Evolutionary conservation across 1,284 basidiomycete genomes (phyloP).

Genomic region (Rhizoctonia solani): DNA sequence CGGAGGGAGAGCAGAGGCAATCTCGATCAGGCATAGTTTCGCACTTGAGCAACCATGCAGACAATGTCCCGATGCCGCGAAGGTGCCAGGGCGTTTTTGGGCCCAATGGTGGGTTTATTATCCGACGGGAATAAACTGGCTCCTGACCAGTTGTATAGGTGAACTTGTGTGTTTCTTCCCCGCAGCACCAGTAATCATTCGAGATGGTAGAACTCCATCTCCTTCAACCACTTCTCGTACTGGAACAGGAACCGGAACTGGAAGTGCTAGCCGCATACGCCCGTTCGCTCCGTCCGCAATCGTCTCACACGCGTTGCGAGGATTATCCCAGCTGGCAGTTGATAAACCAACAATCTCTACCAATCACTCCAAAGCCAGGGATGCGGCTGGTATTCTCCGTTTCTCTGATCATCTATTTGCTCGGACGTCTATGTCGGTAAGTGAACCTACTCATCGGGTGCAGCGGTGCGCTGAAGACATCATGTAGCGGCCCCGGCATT

Average conservation of each 20-base stretch:
- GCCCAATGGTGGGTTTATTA: constrained; percentile 66
- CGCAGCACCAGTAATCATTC: neutral
- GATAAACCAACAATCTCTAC: constrained; percentile 33
- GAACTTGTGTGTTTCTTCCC: constrained; percentile 82
- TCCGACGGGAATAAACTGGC: no score
- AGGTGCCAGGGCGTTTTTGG: constrained; percentile 85
- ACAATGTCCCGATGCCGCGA: constrained; percentile 78
- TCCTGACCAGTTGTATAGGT: constrained; percentile 52
- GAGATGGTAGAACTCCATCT: constrained; percentile 30
- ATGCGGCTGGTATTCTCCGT: constrained; percentile 8
- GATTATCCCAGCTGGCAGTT: constrained; percentile 36
- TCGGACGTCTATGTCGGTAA: constrained; percentile 33
- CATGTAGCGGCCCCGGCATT: constrained; percentile 28
- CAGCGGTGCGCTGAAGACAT: neutral
- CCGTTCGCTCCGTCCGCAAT: constrained; percentile 37
- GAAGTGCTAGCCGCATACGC: constrained; percentile 24
- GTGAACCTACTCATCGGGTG: neutral
- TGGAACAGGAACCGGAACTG: constrained; percentile 33
- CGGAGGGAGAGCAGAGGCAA: constrained; percentile 35
- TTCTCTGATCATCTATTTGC: constrained; percentile 38
- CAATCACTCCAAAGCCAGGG: constrained; percentile 15
- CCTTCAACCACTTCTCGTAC: constrained; percentile 36
- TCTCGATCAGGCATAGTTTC: constrained; percentile 33
- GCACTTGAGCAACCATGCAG: constrained; percentile 57
- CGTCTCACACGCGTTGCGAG: constrained; percentile 38